Base-by-base conservation (phyloP, 2,329 filamentous ascomycete genomes). In the Malbranchea zuffiana region DNA sequence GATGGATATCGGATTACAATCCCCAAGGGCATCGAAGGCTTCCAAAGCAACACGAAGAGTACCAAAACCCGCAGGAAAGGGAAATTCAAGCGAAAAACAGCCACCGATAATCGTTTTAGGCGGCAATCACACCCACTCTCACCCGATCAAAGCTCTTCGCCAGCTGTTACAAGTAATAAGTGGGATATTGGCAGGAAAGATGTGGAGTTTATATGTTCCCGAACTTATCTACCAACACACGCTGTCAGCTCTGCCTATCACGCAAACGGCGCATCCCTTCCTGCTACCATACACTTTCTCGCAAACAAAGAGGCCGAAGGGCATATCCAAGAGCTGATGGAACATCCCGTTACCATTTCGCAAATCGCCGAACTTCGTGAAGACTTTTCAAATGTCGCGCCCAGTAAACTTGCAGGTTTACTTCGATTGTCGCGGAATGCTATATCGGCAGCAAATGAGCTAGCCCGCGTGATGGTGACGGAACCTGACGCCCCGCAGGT, bases 21-120 rank as follows among this genome's bases (percentile, higher is more conserved):
- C 1, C 64, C 69, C 1, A 88, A 82, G 53, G 83, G 86, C 0
- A 67, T 95, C n/a, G 85, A 95, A 40, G 85, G 74, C 0, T 94
- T 94, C 53, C 76, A 74, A 15, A 68, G 74, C 25, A 69, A 69
- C 0, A 69, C 75, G 11, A 60, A 67, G 11, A 56, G 61, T 1
- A 55, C 55, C 1, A 51, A 53, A 5, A 53, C 54, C 10, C 55
- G 59, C 13, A 57, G 61, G 50, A 61, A 64, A 41, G 55, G 60
- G 13, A 68, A 65, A 43, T 55, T 55, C 5, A 74, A 65, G 45
- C 60, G 57, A 35, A 62, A 61, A 41, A 47, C 50, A 30, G 5
- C n/a, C 24, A n/a, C 50, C 52, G 39, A 53, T 13, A 38, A 32
- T 19, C 41, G n/a, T 36, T 44, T n/a, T 36, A 49, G 8, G 52